phyloP scores from a whole-genome alignment of 768 basidiomycete species.

The Leccinum variicolor region DNA sequence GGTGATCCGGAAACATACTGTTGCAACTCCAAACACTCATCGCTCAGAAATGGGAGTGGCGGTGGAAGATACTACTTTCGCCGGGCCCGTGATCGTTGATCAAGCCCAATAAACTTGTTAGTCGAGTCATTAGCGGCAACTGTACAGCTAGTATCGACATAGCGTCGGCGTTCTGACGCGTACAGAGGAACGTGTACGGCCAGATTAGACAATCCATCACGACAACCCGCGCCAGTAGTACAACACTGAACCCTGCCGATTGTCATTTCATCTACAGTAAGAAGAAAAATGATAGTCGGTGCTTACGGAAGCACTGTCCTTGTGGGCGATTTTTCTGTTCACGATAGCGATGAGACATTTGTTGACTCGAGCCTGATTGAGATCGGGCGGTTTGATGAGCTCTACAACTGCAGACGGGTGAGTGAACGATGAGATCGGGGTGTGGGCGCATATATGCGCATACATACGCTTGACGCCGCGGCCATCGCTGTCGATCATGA shows the following conservation, averaged over 20 bases:
- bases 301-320: constrained; percentile 63
- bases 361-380: constrained; percentile 89
- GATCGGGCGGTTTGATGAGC: constrained; percentile 72
- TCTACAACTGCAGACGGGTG: constrained; percentile 56
- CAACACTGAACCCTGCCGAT: constrained; percentile 54
- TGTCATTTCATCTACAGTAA: background rate
- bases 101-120: no score
- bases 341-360: constrained; percentile 92
- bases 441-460: constrained; percentile 41
- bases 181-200: background rate
- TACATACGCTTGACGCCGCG: constrained; percentile 56
- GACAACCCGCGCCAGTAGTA: constrained; percentile 66
- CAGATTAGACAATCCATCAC: constrained; percentile 6
- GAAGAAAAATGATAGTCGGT: background rate
- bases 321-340: constrained; percentile 77
- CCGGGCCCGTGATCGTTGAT: no score
- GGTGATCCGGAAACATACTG: no score
- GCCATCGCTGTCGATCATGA: constrained; percentile 60
- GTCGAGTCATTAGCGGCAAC: no score
- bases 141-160: no score
- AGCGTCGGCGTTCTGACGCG: no score
- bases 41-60: no score
- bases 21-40: no score
- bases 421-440: background rate
- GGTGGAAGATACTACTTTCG: no score